A percentile compares a stretch with the other conserved stretches of the same genome.
Evolutionary conservation across 1,284 basidiomycete genomes (phyloP).

Genomic region (Thelephora terrestris): DNA sequence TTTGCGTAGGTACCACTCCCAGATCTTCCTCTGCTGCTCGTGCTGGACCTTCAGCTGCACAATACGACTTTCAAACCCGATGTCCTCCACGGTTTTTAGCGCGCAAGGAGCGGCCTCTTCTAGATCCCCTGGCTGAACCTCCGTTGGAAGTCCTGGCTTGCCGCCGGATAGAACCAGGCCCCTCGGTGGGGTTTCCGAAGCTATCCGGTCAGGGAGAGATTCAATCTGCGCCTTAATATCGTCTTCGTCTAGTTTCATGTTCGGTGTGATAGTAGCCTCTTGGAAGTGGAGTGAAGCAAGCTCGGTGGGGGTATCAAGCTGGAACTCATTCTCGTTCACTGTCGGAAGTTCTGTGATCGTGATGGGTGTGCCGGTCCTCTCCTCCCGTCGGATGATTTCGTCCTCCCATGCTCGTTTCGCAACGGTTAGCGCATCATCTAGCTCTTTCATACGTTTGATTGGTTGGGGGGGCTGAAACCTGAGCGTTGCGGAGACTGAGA

Average conservation of each 20-base stretch:
- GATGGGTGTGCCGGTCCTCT: slow-evolving; percentile 29
- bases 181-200: neutral
- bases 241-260: slow-evolving; percentile 30
- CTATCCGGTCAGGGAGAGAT: slow-evolving; percentile 35
- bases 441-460: slow-evolving; percentile 75
- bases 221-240: slow-evolving; percentile 66
- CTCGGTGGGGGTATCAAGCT: slow-evolving; percentile 14
- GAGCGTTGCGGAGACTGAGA: slow-evolving; percentile 85
- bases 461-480: slow-evolving; percentile 87
- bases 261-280: slow-evolving; percentile 32
- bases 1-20: slow-evolving; percentile 86
- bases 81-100: slow-evolving; percentile 45
- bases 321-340: too few species aligned
- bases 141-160: slow-evolving; percentile 15
- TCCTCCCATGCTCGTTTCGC: slow-evolving; percentile 75
- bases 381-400: slow-evolving; percentile 71
- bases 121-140: slow-evolving; percentile 16
- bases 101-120: slow-evolving; percentile 33
- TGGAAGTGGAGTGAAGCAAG: slow-evolving; percentile 27
- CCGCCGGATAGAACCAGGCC: slow-evolving; percentile 11
- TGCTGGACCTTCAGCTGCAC: slow-evolving; percentile 69
- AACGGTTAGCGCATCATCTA: slow-evolving; percentile 64
- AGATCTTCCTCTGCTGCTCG: slow-evolving; percentile 76
- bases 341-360: too few species aligned
- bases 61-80: slow-evolving; percentile 62